Evolutionary conservation across 805 yeast genomes (phyloP).

Genomic region (Candida andamanensis): DNA sequence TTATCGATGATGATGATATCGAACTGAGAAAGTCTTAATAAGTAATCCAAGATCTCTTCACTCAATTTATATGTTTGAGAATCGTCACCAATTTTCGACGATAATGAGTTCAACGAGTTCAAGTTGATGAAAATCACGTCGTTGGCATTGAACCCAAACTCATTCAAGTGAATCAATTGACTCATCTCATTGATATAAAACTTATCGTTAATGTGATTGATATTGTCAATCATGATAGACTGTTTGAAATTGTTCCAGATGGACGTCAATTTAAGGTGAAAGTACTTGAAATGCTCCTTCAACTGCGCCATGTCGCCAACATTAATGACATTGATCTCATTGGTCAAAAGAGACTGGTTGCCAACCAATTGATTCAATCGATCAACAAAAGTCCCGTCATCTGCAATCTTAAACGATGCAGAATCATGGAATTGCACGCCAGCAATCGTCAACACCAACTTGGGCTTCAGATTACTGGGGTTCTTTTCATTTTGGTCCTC

Average conservation of each 20-base stretch:
- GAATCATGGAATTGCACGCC: constrained; percentile 30
- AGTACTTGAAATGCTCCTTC: constrained; percentile 7
- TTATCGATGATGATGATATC: constrained; percentile 26
- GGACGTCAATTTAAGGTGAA: constrained; percentile 2
- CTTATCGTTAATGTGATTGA: constrained; percentile 36
- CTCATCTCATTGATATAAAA: constrained; percentile 45
- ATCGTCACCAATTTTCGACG: constrained; percentile 37
- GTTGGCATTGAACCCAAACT: constrained; percentile 10
- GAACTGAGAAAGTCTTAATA: constrained; percentile 18
- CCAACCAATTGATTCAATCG: constrained; percentile 2
- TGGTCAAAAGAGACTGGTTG: constrained; percentile 5
- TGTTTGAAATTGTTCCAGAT: constrained; percentile 9
- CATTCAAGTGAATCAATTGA: constrained; percentile 40
- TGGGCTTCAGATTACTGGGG: constrained; percentile 15
- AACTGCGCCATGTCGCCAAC: constrained; percentile 2
- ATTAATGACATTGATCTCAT: constrained; percentile 6
- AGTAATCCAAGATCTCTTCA: constrained; percentile 27
- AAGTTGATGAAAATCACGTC: constrained; percentile 34
- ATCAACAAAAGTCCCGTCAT: constrained; percentile 3
- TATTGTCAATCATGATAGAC: constrained; percentile 2
- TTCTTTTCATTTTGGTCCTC: constrained; percentile 11
- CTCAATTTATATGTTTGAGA: constrained; percentile 40
- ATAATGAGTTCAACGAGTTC: constrained; percentile 39
- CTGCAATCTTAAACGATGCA: constrained; percentile 19
- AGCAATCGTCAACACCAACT: constrained; percentile 33